These are phyloP conservation scores for Gorgonomyces haynaldii DNA, from an alignment of 192 early-diverging fungal species.

Conservation along the genomic window DNA sequence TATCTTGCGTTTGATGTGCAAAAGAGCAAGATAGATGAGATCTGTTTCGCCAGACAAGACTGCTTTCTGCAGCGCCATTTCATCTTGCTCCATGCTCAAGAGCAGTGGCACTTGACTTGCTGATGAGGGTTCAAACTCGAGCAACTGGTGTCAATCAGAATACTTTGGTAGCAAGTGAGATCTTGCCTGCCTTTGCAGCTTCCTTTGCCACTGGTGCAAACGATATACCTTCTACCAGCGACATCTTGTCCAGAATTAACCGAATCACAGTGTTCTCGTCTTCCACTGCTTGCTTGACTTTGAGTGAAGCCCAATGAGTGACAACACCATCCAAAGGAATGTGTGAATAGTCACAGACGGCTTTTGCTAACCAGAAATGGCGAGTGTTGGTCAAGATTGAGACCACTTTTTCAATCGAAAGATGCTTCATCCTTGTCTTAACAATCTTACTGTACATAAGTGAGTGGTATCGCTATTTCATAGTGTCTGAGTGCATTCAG, in stretches of 20 bases:
- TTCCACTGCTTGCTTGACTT: constrained; percentile 66
- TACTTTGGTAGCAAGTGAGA: constrained; percentile 72
- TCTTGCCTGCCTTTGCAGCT: constrained; percentile 73
- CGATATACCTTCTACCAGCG: constrained; percentile 59
- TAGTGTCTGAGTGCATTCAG: constrained; percentile 78
- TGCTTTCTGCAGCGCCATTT: constrained; percentile 75
- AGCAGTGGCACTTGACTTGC: constrained; percentile 90
- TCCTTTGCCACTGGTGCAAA: constrained; percentile 88
- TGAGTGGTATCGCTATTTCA: constrained; percentile 81
- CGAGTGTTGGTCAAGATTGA: constrained; percentile 73
- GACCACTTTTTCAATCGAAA: constrained; percentile 73
- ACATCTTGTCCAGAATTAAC: constrained; percentile 67
- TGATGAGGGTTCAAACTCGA: constrained; percentile 89
- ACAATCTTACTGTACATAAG: constrained; percentile 64
- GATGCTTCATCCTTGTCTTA: constrained; percentile 39
- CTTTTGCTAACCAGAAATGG: constrained; percentile 73
- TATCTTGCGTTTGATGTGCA: constrained; percentile 80
- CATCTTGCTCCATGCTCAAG: constrained; percentile 86
- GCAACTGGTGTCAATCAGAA: constrained; percentile 32
- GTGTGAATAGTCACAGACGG: constrained; percentile 72
- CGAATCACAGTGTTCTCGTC: constrained; percentile 80
- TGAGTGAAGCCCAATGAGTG: constrained; percentile 75
- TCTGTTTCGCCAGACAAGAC: constrained; percentile 93
- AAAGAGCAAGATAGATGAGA: constrained; percentile 83
- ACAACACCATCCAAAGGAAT: constrained; percentile 68